phyloP scores from a whole-genome alignment of 2,329 filamentous ascomycete genomes.

The Chrysoporthe cubensis region DNA sequence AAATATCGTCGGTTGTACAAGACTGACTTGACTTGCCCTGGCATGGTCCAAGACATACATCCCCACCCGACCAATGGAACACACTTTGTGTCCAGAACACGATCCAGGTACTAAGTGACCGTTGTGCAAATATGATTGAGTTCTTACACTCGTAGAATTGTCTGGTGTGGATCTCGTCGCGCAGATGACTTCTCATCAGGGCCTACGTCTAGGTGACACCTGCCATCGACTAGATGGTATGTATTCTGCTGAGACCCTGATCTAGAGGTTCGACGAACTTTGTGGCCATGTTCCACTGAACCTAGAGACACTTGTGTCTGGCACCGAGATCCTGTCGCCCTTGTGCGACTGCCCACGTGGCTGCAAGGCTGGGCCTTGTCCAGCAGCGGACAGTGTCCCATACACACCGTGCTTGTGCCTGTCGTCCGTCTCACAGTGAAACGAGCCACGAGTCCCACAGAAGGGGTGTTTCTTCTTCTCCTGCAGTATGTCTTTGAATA shows the following conservation, averaged over 20 bases:
- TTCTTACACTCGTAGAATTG: background rate
- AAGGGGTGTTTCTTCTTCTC: background rate
- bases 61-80: background rate
- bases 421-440: slow-evolving; percentile 3
- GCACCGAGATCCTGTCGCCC: background rate
- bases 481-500: slow-evolving; percentile 3
- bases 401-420: slow-evolving; percentile 2
- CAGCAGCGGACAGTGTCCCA: background rate
- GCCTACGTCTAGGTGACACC: background rate
- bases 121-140: background rate
- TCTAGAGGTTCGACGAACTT: background rate
- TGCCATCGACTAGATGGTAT: background rate
- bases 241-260: background rate
- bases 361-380: background rate
- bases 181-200: background rate
- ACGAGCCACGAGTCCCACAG: background rate
- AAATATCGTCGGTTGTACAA: background rate
- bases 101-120: background rate
- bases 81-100: background rate
- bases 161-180: background rate
- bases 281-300: background rate
- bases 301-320: background rate
- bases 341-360: background rate
- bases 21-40: background rate
- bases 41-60: background rate